Percentiles rank a stretch among this genome's conserved stretches.
These are phyloP conservation scores for Neopestalotiopsis sp. DNA, from an alignment of 2,329 filamentous ascomycete genomes.

Conservation along the genomic window DNA sequence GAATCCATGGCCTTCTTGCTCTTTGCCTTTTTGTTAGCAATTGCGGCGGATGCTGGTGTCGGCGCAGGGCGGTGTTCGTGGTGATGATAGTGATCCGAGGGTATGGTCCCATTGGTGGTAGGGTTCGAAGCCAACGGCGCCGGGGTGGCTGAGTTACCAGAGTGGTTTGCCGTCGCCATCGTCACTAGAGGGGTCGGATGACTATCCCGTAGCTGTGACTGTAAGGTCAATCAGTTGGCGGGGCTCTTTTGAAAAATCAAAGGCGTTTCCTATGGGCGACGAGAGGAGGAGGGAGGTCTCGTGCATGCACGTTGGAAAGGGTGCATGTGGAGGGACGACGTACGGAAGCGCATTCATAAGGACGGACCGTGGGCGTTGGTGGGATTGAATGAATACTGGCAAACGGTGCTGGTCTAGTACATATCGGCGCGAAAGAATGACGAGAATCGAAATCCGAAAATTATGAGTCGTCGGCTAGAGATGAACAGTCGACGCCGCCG, in stretches of 20 bases:
- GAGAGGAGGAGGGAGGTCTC: not conserved
- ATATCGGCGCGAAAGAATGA: not conserved
- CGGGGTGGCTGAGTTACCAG: constrained; percentile 37
- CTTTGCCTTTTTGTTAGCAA: constrained; percentile 77
- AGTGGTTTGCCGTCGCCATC: constrained; percentile 45
- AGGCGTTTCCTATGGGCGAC: not conserved
- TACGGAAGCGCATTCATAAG: constrained; percentile 11
- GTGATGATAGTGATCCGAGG: constrained; percentile 31
- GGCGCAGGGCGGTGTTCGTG: constrained; percentile 49
- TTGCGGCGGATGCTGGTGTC: constrained; percentile 53
- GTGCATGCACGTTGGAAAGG: constrained; percentile 20
- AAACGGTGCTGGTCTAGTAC: constrained; percentile 4
- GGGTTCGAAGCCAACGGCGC: constrained; percentile 37
- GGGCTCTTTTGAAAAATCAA: not conserved
- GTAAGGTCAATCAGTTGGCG: constrained; percentile 1
- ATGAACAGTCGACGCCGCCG: not conserved
- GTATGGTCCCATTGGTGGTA: constrained; percentile 38
- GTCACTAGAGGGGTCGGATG: constrained; percentile 23
- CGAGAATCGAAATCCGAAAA: not conserved
- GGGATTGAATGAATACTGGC: not conserved
- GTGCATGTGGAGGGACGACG: constrained; percentile 16
- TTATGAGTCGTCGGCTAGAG: not conserved
- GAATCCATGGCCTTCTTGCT: constrained; percentile 85
- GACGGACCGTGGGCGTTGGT: constrained; percentile 5
- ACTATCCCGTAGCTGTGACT: constrained; percentile 18